Base-by-base conservation (phyloP, 345 rosid genomes). In the Boechera retrofracta region DNA sequence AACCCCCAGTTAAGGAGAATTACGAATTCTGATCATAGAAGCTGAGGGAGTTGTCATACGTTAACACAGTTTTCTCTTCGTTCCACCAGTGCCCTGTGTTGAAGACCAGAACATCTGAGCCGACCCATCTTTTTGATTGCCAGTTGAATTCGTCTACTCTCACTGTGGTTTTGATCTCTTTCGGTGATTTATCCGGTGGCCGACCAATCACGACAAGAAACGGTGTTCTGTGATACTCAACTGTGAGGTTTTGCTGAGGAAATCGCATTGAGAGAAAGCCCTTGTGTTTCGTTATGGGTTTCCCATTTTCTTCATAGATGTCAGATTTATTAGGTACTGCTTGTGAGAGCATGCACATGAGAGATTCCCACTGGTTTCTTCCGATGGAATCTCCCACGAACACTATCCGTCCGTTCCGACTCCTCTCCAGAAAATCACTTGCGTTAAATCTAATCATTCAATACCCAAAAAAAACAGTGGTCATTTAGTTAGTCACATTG, bases 1-100 rank as follows among this genome's bases (percentile, higher is more conserved):
- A n/a, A 44, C 53, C 44, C 47, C 38, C 45, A 24, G 6, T 76
- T 42, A 62, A 38, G 2, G n/a, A 58, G 65, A 78, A 58, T 12
- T 9, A 31, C 21, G 26, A 24, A 33, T 7, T 5, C 33, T 35
- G 32, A 51, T 44, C 21, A 26, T n/a, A 45, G 33, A 81, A 32
- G 13, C 16, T 18, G 15, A 33, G 13, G 31, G 4, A 31, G 15
- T 5, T 53, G 2, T 8, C 80, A 2, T 80, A 82, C 93, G 79
- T 64, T 36, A 82, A 76, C 15, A 84, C 58, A 11, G 94, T 91
- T 79, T 92, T 92, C 29, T 82, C 87, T 29, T 85, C 81, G 49
- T 85, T 92, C 98, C 97, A 95, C 97, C 97, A 92, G 35, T 91
- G 97, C 5, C 98, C 97, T 10, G 87, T 78, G 55, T 88, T 92